phyloP scores from a whole-genome alignment of 441 rosid genomes.

The Arabidopsis lyrata region DNA sequence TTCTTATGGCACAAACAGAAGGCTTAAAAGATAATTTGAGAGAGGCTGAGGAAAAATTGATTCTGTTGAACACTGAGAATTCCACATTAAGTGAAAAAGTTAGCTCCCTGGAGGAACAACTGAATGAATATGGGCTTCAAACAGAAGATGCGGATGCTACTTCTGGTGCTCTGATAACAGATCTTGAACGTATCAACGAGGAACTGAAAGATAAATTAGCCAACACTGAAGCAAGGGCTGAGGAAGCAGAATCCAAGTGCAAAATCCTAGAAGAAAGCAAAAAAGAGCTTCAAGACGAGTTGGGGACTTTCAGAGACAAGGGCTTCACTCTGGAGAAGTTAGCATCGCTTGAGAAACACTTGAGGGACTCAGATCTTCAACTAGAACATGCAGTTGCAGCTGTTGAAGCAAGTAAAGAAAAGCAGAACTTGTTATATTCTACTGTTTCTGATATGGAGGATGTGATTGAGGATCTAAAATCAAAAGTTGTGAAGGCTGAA shows the following conservation, averaged over 20 bases:
- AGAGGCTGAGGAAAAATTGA: slow-evolving; percentile 66
- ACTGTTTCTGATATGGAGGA: slow-evolving; percentile 89
- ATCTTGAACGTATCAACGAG: slow-evolving; percentile 48
- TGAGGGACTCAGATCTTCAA: slow-evolving; percentile 68
- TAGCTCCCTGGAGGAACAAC: slow-evolving; percentile 66
- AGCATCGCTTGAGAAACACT: slow-evolving; percentile 66
- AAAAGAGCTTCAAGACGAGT: slow-evolving; percentile 57
- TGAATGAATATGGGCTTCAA: slow-evolving; percentile 54
- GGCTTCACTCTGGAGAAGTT: slow-evolving; percentile 59
- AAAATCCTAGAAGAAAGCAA: slow-evolving; percentile 54
- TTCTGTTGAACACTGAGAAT: slow-evolving; percentile 59
- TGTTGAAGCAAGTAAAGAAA: slow-evolving; percentile 87
- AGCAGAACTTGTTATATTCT: slow-evolving; percentile 67
- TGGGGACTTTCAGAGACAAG: slow-evolving; percentile 54
- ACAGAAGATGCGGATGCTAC: slow-evolving; percentile 40
- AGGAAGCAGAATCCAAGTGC: slow-evolving; percentile 58
- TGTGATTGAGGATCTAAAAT: slow-evolving; percentile 77
- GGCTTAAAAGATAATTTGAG: slow-evolving; percentile 60
- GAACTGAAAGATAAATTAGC: slow-evolving; percentile 55
- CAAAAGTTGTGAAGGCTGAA: slow-evolving; percentile 73
- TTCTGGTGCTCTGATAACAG: slow-evolving; percentile 39
- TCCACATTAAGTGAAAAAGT: slow-evolving; percentile 60
- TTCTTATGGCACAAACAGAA: slow-evolving; percentile 56
- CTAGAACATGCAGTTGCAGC: slow-evolving; percentile 83
- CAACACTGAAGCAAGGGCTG: slow-evolving; percentile 58